phyloP scores from a whole-genome alignment of 148 eudicot species.

The Camellia sinensis region DNA sequence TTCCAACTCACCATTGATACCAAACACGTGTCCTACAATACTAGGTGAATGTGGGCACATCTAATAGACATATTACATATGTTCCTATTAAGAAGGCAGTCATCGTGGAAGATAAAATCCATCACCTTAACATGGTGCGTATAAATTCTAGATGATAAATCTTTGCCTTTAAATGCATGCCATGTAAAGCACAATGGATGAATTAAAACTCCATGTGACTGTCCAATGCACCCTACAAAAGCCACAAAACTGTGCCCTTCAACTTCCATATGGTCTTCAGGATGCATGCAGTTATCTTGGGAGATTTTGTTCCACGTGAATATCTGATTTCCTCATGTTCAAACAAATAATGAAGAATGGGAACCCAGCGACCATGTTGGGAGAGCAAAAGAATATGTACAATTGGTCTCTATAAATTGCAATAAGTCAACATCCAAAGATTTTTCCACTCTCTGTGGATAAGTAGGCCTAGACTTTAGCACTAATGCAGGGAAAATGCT shows the following conservation, averaged over 20 bases:
- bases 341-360: background rate
- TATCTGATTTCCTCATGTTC: background rate
- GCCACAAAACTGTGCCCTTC: too few relatives aligned
- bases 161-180: background rate
- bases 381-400: background rate
- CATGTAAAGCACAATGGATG: background rate
- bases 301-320: background rate
- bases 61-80: background rate
- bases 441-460: too few relatives aligned
- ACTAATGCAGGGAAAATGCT: too few relatives aligned
- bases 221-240: too few relatives aligned
- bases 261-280: background rate
- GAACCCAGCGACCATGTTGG: background rate
- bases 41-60: background rate
- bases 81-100: background rate
- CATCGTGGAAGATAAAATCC: too few relatives aligned
- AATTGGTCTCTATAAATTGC: background rate
- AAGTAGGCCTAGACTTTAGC: too few relatives aligned
- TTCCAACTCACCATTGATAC: background rate
- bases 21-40: background rate
- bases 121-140: background rate
- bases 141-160: background rate
- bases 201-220: background rate
- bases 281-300: background rate
- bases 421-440: background rate